These are phyloP conservation scores for Neurospora sp. DNA, from an alignment of 495 filamentous ascomycete species.

Conservation along the genomic window DNA sequence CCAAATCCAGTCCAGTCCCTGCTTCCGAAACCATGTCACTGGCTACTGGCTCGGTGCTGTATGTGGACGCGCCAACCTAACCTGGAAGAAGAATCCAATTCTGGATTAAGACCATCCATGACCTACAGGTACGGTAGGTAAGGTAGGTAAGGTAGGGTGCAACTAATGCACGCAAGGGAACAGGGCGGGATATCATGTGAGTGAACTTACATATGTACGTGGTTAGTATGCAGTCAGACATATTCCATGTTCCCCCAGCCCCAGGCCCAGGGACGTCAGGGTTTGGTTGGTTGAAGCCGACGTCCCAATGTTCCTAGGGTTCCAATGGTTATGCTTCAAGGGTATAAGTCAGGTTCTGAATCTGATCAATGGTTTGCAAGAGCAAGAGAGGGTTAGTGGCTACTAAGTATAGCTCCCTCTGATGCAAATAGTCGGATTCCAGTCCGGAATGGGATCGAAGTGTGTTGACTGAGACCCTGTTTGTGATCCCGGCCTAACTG, in stretches of 20 bases:
- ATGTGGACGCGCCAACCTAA: not conserved
- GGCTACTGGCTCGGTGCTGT: not conserved
- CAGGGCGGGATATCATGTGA: not conserved
- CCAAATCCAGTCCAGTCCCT: too few relatives aligned
- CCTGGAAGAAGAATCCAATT: too few relatives aligned
- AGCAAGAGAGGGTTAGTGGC: not conserved
- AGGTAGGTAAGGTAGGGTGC: too few relatives aligned
- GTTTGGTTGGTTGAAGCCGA: not conserved
- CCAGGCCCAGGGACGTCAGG: not conserved
- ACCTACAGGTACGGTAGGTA: too few relatives aligned
- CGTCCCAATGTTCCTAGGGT: not conserved
- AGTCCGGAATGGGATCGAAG: not conserved
- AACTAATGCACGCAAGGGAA: not conserved
- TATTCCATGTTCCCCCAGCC: not conserved
- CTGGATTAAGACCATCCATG: too few relatives aligned
- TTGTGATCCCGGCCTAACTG: too few relatives aligned
- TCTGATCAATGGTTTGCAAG: not conserved
- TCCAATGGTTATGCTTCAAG: not conserved
- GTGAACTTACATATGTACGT: not conserved
- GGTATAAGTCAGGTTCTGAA: not conserved
- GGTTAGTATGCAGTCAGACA: not conserved
- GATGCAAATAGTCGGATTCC: not conserved
- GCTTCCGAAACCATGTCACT: not conserved
- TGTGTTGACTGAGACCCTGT: not conserved
- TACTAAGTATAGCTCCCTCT: not conserved